Conservation (phyloP, 495 filamentous ascomycete genomes). For the Antarctomyces pellizariae region DNA sequence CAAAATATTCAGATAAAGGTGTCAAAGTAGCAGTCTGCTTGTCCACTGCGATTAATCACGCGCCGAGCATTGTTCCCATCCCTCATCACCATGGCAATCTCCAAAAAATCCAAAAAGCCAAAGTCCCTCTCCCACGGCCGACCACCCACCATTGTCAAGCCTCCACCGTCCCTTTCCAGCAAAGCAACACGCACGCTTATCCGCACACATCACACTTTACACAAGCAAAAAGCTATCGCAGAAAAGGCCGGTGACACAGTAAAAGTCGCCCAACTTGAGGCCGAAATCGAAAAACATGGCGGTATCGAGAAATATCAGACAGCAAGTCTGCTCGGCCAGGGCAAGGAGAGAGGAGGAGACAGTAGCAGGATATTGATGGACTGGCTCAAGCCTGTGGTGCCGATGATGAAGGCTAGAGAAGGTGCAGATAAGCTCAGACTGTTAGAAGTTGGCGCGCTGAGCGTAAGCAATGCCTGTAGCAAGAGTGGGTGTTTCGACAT, state of each 20-base stretch:
- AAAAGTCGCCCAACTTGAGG: slow-evolving; percentile 28
- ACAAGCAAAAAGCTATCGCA: slow-evolving; percentile 54
- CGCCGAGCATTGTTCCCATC: slow-evolving; percentile 1
- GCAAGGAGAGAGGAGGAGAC: slow-evolving; percentile 67
- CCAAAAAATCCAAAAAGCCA: slow-evolving; percentile 15
- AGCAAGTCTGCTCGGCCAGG: slow-evolving; percentile 76
- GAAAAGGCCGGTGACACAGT: slow-evolving; percentile 33
- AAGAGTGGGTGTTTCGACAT: slow-evolving; percentile 44
- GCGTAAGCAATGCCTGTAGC: slow-evolving; percentile 64
- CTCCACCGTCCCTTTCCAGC: slow-evolving; percentile 38
- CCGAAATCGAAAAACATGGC: slow-evolving; percentile 41
- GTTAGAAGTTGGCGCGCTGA: slow-evolving; percentile 80
- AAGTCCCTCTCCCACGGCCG: slow-evolving; percentile 43
- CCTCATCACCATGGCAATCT: slow-evolving; percentile 15
- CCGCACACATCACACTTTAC: slow-evolving; percentile 58
- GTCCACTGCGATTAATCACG: not conserved
- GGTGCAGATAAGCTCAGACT: slow-evolving; percentile 25
- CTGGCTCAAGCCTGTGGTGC: slow-evolving; percentile 40
- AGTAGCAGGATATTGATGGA: slow-evolving; percentile 66
- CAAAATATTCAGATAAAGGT: no score
- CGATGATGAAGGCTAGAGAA: slow-evolving; percentile 9
- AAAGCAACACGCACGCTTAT: slow-evolving; percentile 65
- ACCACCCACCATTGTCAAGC: slow-evolving; percentile 28
- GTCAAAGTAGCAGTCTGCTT: no score
- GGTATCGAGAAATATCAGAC: slow-evolving; percentile 69